Percentiles rank a stretch among this genome's conserved stretches.
These are phyloP conservation scores for Hyaloscypha variabilis DNA, from an alignment of 495 filamentous ascomycete species.

Conservation along the genomic window DNA sequence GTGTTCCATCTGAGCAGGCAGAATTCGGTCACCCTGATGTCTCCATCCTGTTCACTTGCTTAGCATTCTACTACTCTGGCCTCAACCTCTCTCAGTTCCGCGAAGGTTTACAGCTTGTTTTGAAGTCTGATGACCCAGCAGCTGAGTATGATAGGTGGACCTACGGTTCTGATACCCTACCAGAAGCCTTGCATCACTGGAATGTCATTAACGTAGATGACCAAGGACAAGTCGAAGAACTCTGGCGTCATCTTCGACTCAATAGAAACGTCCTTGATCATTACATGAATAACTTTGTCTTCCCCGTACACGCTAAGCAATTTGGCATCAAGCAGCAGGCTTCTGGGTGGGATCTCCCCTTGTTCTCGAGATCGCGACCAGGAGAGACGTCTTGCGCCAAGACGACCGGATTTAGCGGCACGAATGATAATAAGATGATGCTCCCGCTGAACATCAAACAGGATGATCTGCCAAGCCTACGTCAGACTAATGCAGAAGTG, in stretches of 20 bases:
- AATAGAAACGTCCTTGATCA: slow-evolving; percentile 47
- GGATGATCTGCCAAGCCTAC: slow-evolving; percentile 47
- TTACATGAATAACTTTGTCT: slow-evolving; percentile 58
- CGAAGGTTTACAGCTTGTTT: slow-evolving; percentile 36
- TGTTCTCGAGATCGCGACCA: slow-evolving; percentile 27
- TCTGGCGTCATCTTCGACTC: slow-evolving; percentile 43
- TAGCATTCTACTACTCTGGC: slow-evolving; percentile 47
- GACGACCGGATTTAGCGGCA: slow-evolving; percentile 59
- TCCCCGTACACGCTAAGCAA: slow-evolving; percentile 53
- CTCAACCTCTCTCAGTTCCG: slow-evolving; percentile 37
- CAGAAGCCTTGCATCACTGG: slow-evolving; percentile 44
- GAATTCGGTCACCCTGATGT: slow-evolving; percentile 51
- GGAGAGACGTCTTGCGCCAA: too few relatives aligned
- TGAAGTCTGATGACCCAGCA: slow-evolving; percentile 53
- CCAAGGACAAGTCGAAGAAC: slow-evolving; percentile 42
- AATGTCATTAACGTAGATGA: slow-evolving; percentile 55
- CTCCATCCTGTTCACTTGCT: slow-evolving; percentile 43
- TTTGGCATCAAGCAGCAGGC: slow-evolving; percentile 55
- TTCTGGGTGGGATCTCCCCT: slow-evolving; percentile 56
- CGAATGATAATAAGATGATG: slow-evolving; percentile 51
- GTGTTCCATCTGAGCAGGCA: slow-evolving; percentile 38
- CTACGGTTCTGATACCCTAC: slow-evolving; percentile 33
- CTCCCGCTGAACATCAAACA: slow-evolving; percentile 56
- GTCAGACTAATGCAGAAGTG: slow-evolving; percentile 56
- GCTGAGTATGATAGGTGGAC: slow-evolving; percentile 47